These are phyloP conservation scores for Tritrichomonas foetus DNA, from an alignment of 208 protist species.

Conservation along the genomic window DNA sequence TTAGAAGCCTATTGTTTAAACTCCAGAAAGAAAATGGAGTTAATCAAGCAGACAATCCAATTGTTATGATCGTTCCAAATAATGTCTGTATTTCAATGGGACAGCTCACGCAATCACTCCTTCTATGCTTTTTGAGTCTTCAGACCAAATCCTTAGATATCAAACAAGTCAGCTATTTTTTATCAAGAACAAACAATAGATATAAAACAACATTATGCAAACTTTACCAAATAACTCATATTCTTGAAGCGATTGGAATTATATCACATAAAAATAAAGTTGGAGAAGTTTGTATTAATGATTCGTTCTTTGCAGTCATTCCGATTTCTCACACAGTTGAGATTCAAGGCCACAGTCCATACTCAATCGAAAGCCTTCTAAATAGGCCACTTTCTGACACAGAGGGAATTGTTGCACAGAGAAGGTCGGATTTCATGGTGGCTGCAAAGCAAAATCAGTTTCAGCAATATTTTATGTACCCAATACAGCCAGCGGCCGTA, in stretches of 20 bases:
- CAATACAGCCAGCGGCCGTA: too few relatives aligned
- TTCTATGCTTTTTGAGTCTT: not conserved
- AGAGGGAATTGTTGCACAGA: too few relatives aligned
- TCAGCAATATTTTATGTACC: too few relatives aligned
- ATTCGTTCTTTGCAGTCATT: not conserved
- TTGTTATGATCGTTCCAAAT: too few relatives aligned
- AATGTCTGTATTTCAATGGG: not conserved
- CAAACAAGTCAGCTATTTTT: not conserved
- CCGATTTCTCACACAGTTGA: too few relatives aligned
- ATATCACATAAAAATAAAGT: not conserved
- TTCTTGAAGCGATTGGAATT: not conserved
- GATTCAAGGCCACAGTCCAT: too few relatives aligned
- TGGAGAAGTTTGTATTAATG: not conserved
- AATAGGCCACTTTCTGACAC: too few relatives aligned
- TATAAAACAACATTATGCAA: conserved; percentile 22
- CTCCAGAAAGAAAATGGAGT: not conserved
- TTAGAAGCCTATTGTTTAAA: not conserved
- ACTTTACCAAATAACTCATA: not conserved
- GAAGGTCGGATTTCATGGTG: too few relatives aligned
- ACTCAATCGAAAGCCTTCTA: too few relatives aligned
- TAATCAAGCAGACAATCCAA: too few relatives aligned
- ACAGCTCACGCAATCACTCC: not conserved
- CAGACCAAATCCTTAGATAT: not conserved
- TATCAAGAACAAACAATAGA: not conserved
- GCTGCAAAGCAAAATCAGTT: too few relatives aligned